Percentiles rank a stretch among this genome's conserved stretches.
These are phyloP conservation scores for Pichia scutulata DNA, from an alignment of 805 yeast species.

Conservation along the genomic window DNA sequence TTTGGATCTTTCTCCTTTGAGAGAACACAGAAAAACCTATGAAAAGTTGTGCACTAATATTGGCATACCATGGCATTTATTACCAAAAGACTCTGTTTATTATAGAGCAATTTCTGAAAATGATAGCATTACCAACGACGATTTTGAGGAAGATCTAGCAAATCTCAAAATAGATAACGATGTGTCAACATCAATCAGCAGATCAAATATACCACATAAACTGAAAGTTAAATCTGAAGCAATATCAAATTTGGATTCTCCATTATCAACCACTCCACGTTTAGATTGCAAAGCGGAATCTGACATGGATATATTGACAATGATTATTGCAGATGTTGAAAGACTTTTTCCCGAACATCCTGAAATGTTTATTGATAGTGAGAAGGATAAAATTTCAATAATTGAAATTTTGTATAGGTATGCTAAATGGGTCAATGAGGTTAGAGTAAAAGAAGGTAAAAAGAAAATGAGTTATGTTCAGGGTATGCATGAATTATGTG, in stretches of 20 bases:
- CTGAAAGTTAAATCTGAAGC: slow-evolving; percentile 7
- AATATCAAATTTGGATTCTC: slow-evolving; percentile 5
- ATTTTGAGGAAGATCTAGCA: slow-evolving; percentile 6
- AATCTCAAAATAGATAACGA: not conserved
- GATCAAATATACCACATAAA: not conserved
- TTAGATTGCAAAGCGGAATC: slow-evolving; percentile 10
- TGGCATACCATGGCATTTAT: slow-evolving; percentile 29
- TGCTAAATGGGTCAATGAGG: slow-evolving; percentile 36
- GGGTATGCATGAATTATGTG: slow-evolving; percentile 49
- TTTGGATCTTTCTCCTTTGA: slow-evolving; percentile 14
- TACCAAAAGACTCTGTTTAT: slow-evolving; percentile 22
- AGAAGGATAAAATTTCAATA: slow-evolving; percentile 23
- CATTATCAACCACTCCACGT: slow-evolving; percentile 1
- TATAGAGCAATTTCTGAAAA: slow-evolving; percentile 12
- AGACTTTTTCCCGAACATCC: slow-evolving; percentile 41
- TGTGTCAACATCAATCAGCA: not conserved
- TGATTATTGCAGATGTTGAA: slow-evolving; percentile 43
- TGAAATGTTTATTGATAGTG: slow-evolving; percentile 22
- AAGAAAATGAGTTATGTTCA: slow-evolving; percentile 32
- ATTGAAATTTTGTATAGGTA: slow-evolving; percentile 40
- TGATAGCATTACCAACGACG: not conserved
- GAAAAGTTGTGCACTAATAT: slow-evolving; percentile 17
- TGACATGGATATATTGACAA: slow-evolving; percentile 35
- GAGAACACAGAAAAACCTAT: slow-evolving; percentile 16
- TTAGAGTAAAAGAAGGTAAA: not conserved